Conservation (phyloP, 768 basidiomycete genomes). For the Amylocystis lapponica region DNA sequence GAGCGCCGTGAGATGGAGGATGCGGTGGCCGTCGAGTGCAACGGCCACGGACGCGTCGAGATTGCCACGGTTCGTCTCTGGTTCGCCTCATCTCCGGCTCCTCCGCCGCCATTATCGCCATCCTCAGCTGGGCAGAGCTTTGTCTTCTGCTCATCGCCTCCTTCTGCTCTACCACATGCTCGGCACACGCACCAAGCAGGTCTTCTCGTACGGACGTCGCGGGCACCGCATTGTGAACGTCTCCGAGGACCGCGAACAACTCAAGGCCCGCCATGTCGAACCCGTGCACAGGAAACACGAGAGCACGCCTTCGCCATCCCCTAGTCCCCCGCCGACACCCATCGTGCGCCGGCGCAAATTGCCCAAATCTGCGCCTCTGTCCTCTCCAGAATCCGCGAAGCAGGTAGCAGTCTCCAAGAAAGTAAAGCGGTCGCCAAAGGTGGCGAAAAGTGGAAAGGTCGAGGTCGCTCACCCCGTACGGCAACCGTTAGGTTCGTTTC, state of each 20-base stretch:
- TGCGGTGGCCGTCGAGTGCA: too few relatives aligned
- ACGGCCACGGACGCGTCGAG: too few relatives aligned
- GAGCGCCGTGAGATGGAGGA: too few relatives aligned
- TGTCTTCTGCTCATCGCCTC: slow-evolving; percentile 2
- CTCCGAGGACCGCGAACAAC: slow-evolving; percentile 12
- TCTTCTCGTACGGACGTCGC: slow-evolving; percentile 27
- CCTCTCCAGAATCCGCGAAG: slow-evolving; percentile 5
- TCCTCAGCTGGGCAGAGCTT: slow-evolving; percentile 5
- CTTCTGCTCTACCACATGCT: slow-evolving; percentile 22
- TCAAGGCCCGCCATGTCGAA: not conserved
- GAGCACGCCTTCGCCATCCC: too few relatives aligned
- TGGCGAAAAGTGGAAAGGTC: slow-evolving; percentile 7
- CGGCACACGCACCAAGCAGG: slow-evolving; percentile 25
- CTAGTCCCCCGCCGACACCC: too few relatives aligned
- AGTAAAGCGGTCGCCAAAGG: slow-evolving; percentile 10
- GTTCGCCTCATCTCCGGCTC: too few relatives aligned
- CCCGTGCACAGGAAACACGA: slow-evolving; percentile 1
- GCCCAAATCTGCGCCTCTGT: slow-evolving; percentile 3
- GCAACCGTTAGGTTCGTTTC: slow-evolving; percentile 35
- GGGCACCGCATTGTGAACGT: slow-evolving; percentile 25
- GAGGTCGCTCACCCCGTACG: slow-evolving; percentile 20
- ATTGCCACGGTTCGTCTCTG: too few relatives aligned
- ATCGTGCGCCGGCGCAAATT: too few relatives aligned
- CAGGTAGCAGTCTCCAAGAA: slow-evolving; percentile 1
- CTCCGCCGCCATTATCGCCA: too few relatives aligned